Evolutionary conservation across 108 stramenopile genomes (phyloP).

Genomic region (Cyclotella cryptica): DNA sequence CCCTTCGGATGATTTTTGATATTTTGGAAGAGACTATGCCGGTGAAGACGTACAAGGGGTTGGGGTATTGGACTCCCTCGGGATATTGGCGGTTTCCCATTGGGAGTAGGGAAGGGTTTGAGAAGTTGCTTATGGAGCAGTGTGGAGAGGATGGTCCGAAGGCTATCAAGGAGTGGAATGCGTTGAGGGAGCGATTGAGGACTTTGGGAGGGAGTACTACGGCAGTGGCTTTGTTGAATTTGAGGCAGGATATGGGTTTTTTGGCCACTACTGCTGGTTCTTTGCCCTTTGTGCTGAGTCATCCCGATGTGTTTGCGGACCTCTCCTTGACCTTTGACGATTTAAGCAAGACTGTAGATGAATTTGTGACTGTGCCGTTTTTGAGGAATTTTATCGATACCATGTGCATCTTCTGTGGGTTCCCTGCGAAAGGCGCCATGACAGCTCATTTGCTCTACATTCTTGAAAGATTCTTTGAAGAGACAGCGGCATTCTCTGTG

Average conservation of each 20-base stretch:
- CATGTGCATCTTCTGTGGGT: slow-evolving; percentile 95
- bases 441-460: slow-evolving; percentile 87
- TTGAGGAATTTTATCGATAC: slow-evolving; percentile 92
- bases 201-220: slow-evolving; percentile 88
- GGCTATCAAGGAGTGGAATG: slow-evolving; percentile 87
- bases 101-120: slow-evolving; percentile 72
- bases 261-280: slow-evolving; percentile 88
- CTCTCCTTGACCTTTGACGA: slow-evolving; percentile 88
- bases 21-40: slow-evolving; percentile 88
- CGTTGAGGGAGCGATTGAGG: slow-evolving; percentile 76
- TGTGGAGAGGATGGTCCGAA: slow-evolving; percentile 81
- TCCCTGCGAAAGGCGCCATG: slow-evolving; percentile 96
- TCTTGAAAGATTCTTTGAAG: slow-evolving; percentile 92
- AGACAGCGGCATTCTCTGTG: slow-evolving; percentile 82
- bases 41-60: slow-evolving; percentile 89
- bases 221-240: slow-evolving; percentile 84
- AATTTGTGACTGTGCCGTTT: slow-evolving; percentile 91
- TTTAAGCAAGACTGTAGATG: slow-evolving; percentile 89
- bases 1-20: slow-evolving; percentile 91
- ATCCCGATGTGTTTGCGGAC: slow-evolving; percentile 92
- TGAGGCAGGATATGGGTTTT: slow-evolving; percentile 90
- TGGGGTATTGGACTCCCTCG: slow-evolving; percentile 89
- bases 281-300: slow-evolving; percentile 84
- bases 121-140: slow-evolving; percentile 83
- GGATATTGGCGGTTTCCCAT: slow-evolving; percentile 93